Conservation (phyloP, 768 basidiomycete genomes). For the Kwoniella bestiolae region DNA sequence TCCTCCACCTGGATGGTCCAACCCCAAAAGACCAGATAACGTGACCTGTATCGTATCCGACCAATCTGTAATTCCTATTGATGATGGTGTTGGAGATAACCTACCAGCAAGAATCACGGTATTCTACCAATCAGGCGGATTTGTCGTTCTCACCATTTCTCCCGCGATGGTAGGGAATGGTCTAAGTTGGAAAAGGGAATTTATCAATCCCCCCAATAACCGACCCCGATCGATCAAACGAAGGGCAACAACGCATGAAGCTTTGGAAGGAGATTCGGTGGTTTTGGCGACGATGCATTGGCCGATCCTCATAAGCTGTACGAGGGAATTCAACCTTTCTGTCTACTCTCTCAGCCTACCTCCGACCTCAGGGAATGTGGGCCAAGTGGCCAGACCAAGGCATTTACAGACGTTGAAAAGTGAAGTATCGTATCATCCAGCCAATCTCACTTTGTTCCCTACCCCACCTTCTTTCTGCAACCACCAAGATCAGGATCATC, state of each 20-base stretch:
- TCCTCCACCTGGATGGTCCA: constrained; percentile 57
- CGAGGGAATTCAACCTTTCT: constrained; percentile 49
- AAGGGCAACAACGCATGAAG: constrained; percentile 29
- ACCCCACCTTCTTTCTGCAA: neutral
- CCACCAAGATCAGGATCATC: neutral
- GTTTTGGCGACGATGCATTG: constrained; percentile 45
- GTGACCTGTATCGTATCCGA: constrained; percentile 53
- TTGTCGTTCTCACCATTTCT: constrained; percentile 39
- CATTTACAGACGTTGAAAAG: constrained; percentile 52
- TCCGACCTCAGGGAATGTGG: neutral
- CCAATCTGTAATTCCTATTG: constrained; percentile 35
- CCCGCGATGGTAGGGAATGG: neutral
- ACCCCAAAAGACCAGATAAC: constrained; percentile 50
- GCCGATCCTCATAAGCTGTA: constrained; percentile 49
- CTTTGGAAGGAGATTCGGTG: constrained; percentile 44
- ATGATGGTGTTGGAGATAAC: constrained; percentile 18
- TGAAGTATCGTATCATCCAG: constrained; percentile 55
- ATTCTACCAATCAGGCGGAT: constrained; percentile 56
- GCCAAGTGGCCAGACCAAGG: constrained; percentile 15
- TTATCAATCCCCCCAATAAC: constrained; percentile 32
- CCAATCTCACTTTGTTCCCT: constrained; percentile 48
- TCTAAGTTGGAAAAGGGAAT: constrained; percentile 40
- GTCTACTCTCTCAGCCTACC: constrained; percentile 32
- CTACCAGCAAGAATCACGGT: constrained; percentile 47
- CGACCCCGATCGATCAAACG: constrained; percentile 33